Evolutionary conservation across 2,329 filamentous ascomycete species (phyloP), one percentile per base, ranked within the genome.

Genomic region (Colletotrichum chrysophilum): DNA sequence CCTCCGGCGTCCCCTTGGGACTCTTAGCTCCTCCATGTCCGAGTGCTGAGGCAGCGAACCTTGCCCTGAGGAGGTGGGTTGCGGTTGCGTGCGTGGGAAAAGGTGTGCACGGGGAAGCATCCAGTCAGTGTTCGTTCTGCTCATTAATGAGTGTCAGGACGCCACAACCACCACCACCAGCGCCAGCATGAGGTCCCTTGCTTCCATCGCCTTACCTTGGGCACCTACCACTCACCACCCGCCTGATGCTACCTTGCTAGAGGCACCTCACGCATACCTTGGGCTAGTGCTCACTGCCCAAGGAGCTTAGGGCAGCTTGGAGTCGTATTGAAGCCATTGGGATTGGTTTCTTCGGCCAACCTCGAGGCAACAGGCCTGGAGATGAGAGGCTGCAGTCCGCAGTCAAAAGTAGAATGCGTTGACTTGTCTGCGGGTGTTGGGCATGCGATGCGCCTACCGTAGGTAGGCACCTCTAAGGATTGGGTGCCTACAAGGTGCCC

Each of bases 21-120:
- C 28, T 28, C 28, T 30, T 13, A 67, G 21, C 43, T 67, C 16
- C 32, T 21, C 55, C 14, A 8, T 32, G 18, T 48, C 43, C 18
- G n/a, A 48, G 10, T 21, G 43, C 43, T 24, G 60, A 34, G 66
- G 66, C 56, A 70, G 43, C 24, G 30, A 69, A 64, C 66, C 67
- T 70, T 64, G 66, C 66, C 58, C 71, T 69, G 70, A 67, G 60
- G 4, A 69, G 65, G 70, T 73, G 70, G 70, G 70, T 62, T 56
- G 56, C 26, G 56, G 16, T 60, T 60, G 16, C 43, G 43, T 21
- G 43, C 55, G 21, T 26, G 55, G 8, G 21, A 38, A 60, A 65
- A 68, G 26, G 28, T 24, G 64, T 68, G 71, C 56, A 70, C 56
- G 56, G 66, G 62, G 43, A 70, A 48, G 56, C 38, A 30, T 74